These are phyloP conservation scores for Cutaneotrichosporon daszewskae DNA, from an alignment of 1,284 basidiomycete genomes.

Conservation along the genomic window DNA sequence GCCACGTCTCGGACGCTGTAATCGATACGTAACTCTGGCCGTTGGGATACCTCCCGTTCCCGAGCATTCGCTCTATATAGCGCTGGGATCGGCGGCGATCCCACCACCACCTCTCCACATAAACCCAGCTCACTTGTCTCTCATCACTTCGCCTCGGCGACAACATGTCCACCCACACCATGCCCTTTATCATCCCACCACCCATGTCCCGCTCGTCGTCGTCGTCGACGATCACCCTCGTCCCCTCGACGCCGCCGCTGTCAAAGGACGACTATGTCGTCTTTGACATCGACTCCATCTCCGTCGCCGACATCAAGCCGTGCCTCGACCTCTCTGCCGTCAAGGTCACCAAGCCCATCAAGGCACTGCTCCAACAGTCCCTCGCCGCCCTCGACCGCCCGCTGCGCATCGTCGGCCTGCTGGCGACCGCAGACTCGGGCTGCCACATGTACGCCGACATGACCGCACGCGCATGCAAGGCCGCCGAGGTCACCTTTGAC, in stretches of 20 bases:
- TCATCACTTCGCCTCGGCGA: too few relatives aligned
- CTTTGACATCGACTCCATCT: too few relatives aligned
- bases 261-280: too few relatives aligned
- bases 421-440: constrained; percentile 24
- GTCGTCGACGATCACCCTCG: constrained; percentile 11
- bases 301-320: not conserved
- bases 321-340: constrained; percentile 8
- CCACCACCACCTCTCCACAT: too few relatives aligned
- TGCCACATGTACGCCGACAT: constrained; percentile 27
- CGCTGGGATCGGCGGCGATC: too few relatives aligned
- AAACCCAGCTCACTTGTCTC: too few relatives aligned
- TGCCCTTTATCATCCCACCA: not conserved
- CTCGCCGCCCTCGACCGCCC: constrained; percentile 12
- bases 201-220: constrained; percentile 16
- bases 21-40: too few relatives aligned
- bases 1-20: too few relatives aligned
- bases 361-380: constrained; percentile 7
- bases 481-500: constrained; percentile 18
- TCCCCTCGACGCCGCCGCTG: constrained; percentile 9
- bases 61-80: too few relatives aligned
- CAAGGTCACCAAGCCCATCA: constrained; percentile 10
- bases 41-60: too few relatives aligned
- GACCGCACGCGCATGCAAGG: constrained; percentile 18
- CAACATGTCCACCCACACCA: too few relatives aligned
- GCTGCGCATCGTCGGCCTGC: constrained; percentile 25